phyloP scores from a whole-genome alignment of 257 asterid species.

The Forsythia suspensa region DNA sequence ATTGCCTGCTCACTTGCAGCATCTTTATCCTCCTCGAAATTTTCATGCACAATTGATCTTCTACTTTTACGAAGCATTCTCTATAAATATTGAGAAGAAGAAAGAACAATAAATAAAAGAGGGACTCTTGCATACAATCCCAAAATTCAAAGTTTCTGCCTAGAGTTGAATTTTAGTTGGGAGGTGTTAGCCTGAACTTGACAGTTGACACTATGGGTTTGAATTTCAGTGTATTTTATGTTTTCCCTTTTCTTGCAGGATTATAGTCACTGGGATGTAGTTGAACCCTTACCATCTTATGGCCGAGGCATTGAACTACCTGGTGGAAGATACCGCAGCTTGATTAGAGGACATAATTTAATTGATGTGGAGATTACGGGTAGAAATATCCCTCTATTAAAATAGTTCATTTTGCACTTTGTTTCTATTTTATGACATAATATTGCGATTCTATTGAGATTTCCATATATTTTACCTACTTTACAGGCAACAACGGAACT shows the following conservation, averaged over 20 bases:
- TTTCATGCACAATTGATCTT: too few relatives aligned
- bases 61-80: too few relatives aligned
- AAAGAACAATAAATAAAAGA: not conserved
- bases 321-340: slow-evolving; percentile 69
- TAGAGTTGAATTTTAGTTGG: too few relatives aligned
- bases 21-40: too few relatives aligned
- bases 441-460: not conserved
- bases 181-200: not conserved
- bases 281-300: slow-evolving; percentile 76
- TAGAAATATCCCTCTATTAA: not conserved
- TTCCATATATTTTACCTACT: not conserved
- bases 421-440: not conserved
- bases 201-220: not conserved
- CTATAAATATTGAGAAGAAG: slow-evolving; percentile 5
- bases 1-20: slow-evolving; percentile 8
- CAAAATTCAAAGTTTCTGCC: too few relatives aligned
- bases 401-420: too few relatives aligned
- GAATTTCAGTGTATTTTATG: not conserved
- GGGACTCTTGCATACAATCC: too few relatives aligned
- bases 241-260: slow-evolving; percentile 41
- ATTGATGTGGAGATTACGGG: slow-evolving; percentile 78
- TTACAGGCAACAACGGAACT: slow-evolving; percentile 86
- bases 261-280: slow-evolving; percentile 56
- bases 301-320: slow-evolving; percentile 61
- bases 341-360: slow-evolving; percentile 56